Base-by-base conservation (phyloP, 2,329 filamentous ascomycete genomes). In the Ophiognomonia clavigignenti-juglandacearum region DNA sequence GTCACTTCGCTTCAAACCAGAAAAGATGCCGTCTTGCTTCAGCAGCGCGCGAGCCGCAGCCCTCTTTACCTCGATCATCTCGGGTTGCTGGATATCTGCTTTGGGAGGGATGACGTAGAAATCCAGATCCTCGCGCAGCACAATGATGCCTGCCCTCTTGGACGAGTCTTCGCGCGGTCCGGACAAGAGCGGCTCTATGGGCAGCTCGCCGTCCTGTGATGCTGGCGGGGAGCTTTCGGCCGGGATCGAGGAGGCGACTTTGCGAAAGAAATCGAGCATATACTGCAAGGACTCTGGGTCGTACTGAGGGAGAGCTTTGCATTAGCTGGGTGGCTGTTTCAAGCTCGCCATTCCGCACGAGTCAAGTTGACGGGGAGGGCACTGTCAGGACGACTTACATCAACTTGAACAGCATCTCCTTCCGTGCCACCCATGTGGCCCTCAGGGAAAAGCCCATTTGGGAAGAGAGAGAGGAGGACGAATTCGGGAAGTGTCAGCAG, bases 241-340 rank as follows among this genome's bases (percentile, higher is more conserved):
- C 9, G 88, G 89, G 56, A 98, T 97, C n/a, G 91, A 93, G 68
- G 96, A 90, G 45, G 93, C 93, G 54, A 98, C 92, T 56, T 85
- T 84, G 55, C 93, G 86, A 74, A 98, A 98, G 70, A 98, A 98
- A 60, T 96, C 92, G 55, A 98, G 81, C 93, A 98, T 98, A 72
- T 97, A 98, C 69, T 97, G 90, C 46, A 98, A 80, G 39, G 92
- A 97, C 44, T 85, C 84, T 20, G 93, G 92, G 67, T 98, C 93
- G 71, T 97, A 98, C 93, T 98, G 71, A 58, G 69, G 1, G 38
- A 54, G 24, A 55, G 11, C 23, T 6, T 13, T 19, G 7, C n/a
- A 23, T 45, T 14, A 45, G 35, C 10, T 18, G 22, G 14, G 11
- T 39, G 36, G 22, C 11, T 4, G 10, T 16, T 9, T 9, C 3